Evolutionary conservation across 352 stramenopile species (phyloP).

Genomic region (Pythium periplocum): DNA sequence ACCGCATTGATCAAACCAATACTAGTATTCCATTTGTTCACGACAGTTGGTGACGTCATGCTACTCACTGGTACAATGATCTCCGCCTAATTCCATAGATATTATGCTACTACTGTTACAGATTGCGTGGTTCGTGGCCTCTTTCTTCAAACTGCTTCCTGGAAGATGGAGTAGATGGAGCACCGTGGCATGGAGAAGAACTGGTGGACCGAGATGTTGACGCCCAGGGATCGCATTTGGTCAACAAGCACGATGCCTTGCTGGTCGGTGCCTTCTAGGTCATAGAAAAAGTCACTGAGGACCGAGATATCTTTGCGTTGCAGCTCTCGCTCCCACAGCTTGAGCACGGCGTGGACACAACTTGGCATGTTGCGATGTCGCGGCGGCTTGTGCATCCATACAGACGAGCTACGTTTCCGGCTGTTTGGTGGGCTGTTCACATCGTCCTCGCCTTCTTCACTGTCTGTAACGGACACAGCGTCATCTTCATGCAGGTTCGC

Average conservation of each 20-base stretch:
- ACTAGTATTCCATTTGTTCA: too few relatives aligned
- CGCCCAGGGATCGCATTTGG: conserved; percentile 55
- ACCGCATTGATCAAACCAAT: conserved; percentile 11
- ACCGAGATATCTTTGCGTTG: conserved; percentile 52
- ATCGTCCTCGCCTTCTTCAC: conserved; percentile 30
- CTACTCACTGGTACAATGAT: too few relatives aligned
- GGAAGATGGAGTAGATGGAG: conserved; percentile 68
- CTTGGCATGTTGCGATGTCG: conserved; percentile 59
- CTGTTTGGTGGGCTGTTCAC: conserved; percentile 1
- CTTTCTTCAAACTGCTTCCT: conserved; percentile 39
- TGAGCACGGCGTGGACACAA: conserved; percentile 60
- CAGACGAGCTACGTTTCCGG: conserved; percentile 18
- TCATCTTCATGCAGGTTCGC: conserved; percentile 20
- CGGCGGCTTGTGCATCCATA: conserved; percentile 47
- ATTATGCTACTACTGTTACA: neutral
- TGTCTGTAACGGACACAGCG: conserved; percentile 43
- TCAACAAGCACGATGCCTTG: conserved; percentile 50
- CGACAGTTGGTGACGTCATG: too few relatives aligned
- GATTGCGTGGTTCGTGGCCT: too few relatives aligned
- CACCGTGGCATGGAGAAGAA: conserved; percentile 59
- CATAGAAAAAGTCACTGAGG: conserved; percentile 62
- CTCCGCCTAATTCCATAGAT: conserved; percentile 3
- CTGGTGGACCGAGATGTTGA: conserved; percentile 55
- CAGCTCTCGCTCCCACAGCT: conserved; percentile 60
- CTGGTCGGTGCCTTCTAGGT: conserved; percentile 52